phyloP scores from a whole-genome alignment of 2,329 filamentous ascomycete species.

The Colletotrichum orchidophilum region DNA sequence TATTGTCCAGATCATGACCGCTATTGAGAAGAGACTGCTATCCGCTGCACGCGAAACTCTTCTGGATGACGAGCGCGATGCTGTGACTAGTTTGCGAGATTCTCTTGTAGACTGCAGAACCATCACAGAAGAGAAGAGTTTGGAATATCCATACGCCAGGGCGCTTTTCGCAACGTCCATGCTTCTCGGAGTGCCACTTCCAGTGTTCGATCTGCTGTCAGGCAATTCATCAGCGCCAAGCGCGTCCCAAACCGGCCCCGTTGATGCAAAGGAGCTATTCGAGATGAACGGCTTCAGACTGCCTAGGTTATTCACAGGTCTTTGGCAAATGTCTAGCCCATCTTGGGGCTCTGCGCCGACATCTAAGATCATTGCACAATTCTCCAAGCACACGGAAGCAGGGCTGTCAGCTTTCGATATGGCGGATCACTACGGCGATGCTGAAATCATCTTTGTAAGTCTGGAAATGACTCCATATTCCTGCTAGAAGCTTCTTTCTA shows the following conservation, averaged over 20 bases:
- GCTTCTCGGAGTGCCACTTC: background rate
- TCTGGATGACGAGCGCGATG: constrained; percentile 32
- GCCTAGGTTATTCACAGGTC: constrained; percentile 43
- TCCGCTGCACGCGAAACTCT: constrained; percentile 35
- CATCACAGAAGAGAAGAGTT: background rate
- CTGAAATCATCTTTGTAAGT: constrained; percentile 36
- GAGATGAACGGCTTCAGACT: constrained; percentile 35
- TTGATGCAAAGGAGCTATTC: constrained; percentile 36
- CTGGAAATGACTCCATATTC: background rate
- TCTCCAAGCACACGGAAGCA: constrained; percentile 37
- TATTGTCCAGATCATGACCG: constrained; percentile 47
- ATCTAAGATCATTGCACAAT: constrained; percentile 39
- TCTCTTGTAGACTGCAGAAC: background rate
- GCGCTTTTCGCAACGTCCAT: constrained; percentile 13
- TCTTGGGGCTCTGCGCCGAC: constrained; percentile 41
- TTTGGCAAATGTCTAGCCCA: constrained; percentile 45
- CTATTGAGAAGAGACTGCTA: constrained; percentile 44
- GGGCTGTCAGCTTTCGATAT: constrained; percentile 45
- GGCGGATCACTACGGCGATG: constrained; percentile 46
- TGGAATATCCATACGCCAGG: constrained; percentile 12
- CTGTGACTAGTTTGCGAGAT: background rate
- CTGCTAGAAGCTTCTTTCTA: background rate
- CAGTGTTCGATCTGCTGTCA: background rate
- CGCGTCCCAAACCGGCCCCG: background rate
- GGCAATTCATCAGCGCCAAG: no score